Conservation (phyloP, 441 rosid species). For the Gossypium schwendimanii region DNA sequence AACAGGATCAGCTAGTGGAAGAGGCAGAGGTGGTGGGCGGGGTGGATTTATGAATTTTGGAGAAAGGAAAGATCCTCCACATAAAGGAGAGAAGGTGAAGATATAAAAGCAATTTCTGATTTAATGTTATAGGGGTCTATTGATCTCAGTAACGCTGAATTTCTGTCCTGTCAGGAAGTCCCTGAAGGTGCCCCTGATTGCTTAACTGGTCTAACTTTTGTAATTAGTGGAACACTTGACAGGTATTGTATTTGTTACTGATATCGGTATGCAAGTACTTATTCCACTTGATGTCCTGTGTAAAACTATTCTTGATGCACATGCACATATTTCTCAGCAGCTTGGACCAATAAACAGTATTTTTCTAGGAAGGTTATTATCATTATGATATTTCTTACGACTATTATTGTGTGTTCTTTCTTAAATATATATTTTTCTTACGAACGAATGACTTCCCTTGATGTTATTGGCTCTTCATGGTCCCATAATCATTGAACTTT, state of each 20-base stretch:
- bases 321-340: not conserved
- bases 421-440: not conserved
- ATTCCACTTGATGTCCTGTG: slow-evolving; percentile 1
- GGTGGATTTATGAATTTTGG: slow-evolving; percentile 94
- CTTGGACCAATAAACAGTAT: not conserved
- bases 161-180: slow-evolving; percentile 63
- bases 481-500: slow-evolving; percentile 12
- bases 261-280: not conserved
- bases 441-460: not conserved
- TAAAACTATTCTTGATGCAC: slow-evolving; percentile 1
- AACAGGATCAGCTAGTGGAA: slow-evolving; percentile 53
- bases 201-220: slow-evolving; percentile 81
- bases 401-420: not conserved
- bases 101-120: slow-evolving; percentile 1
- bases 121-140: not conserved
- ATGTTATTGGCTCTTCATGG: not conserved
- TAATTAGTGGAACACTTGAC: slow-evolving; percentile 97
- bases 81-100: slow-evolving; percentile 92
- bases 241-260: slow-evolving; percentile 44
- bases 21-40: slow-evolving; percentile 88
- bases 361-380: slow-evolving; percentile 1
- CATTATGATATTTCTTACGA: not conserved
- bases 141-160: slow-evolving; percentile 15
- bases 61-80: slow-evolving; percentile 96
- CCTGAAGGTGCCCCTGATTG: slow-evolving; percentile 91